phyloP scores from a whole-genome alignment of 257 asterid genomes.

The Striga asiatica region DNA sequence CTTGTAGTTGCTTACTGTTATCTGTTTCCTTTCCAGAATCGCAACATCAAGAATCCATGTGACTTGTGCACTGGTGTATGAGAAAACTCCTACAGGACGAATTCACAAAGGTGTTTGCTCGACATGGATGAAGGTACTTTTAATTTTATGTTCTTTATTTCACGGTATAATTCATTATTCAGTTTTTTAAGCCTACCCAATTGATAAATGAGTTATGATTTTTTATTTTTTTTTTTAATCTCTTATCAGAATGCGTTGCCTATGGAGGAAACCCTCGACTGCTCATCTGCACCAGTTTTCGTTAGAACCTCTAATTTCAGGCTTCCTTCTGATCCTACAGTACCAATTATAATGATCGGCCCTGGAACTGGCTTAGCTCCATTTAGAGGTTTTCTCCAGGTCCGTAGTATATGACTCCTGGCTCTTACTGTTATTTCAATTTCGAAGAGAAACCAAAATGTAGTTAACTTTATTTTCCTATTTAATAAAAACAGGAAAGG shows the following conservation, averaged over 20 bases:
- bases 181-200: not conserved
- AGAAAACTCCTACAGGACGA: slow-evolving; percentile 84
- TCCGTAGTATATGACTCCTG: no score
- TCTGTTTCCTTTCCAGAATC: slow-evolving; percentile 35
- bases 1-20: slow-evolving; percentile 7
- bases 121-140: slow-evolving; percentile 93
- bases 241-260: slow-evolving; percentile 80
- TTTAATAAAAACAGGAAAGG: no score
- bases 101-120: slow-evolving; percentile 97
- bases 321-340: slow-evolving; percentile 75
- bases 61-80: slow-evolving; percentile 86
- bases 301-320: slow-evolving; percentile 87
- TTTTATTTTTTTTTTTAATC: slow-evolving; percentile 4
- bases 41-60: slow-evolving; percentile 74
- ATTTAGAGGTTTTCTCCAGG: slow-evolving; percentile 98
- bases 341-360: slow-evolving; percentile 86
- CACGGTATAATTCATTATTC: not conserved
- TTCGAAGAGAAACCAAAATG: no score
- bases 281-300: slow-evolving; percentile 76
- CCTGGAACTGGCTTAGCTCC: slow-evolving; percentile 99
- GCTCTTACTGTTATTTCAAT: no score
- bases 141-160: no score
- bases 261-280: slow-evolving; percentile 52
- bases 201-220: not conserved
- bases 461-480: no score